A percentile compares a stretch with the other conserved stretches of the same genome.
Evolutionary conservation across 2,329 filamentous ascomycete species (phyloP).

Genomic region (Hawksworthiomyces lignivorus): DNA sequence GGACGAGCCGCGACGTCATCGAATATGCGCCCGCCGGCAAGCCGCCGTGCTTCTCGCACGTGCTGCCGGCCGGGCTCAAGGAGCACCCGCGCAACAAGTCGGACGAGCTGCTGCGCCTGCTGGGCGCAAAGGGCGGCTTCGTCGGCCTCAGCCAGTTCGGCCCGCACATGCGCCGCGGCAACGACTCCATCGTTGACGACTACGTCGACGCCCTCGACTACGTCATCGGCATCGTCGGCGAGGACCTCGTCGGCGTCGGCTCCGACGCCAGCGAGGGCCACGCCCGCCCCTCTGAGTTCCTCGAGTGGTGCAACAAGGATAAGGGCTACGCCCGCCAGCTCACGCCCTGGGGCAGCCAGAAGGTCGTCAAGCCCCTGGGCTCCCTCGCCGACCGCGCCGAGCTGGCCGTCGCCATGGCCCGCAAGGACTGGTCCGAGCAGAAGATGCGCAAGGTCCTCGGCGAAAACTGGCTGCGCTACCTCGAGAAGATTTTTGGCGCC

Average conservation of each 20-base stretch:
- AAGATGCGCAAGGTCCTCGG: slow-evolving; percentile 31
- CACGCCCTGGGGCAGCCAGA: slow-evolving; percentile 32
- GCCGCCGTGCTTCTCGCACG: slow-evolving; percentile 32
- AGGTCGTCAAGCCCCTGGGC: slow-evolving; percentile 32
- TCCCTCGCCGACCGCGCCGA: slow-evolving; percentile 26
- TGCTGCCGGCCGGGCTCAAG: slow-evolving; percentile 26
- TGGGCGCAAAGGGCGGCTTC: slow-evolving; percentile 29
- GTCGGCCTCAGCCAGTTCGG: slow-evolving; percentile 32
- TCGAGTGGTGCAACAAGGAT: slow-evolving; percentile 33
- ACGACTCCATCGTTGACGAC: slow-evolving; percentile 33
- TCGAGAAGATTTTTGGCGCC: slow-evolving; percentile 25
- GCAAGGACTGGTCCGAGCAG: slow-evolving; percentile 27
- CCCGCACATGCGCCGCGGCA: slow-evolving; percentile 30
- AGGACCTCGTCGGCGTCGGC: slow-evolving; percentile 29
- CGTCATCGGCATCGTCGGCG: slow-evolving; percentile 27
- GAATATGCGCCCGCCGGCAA: slow-evolving; percentile 24
- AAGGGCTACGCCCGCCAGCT: slow-evolving; percentile 30
- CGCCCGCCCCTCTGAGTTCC: slow-evolving; percentile 29
- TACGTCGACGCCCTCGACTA: slow-evolving; percentile 32
- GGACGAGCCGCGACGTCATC: slow-evolving; percentile 27
- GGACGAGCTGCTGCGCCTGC: slow-evolving; percentile 27
- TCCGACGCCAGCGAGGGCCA: slow-evolving; percentile 32
- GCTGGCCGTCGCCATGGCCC: slow-evolving; percentile 29
- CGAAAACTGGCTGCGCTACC: slow-evolving; percentile 31
- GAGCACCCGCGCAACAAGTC: slow-evolving; percentile 31